These are phyloP conservation scores for Lepiota brunneoincarnata DNA, from an alignment of 768 basidiomycete species.

Conservation along the genomic window DNA sequence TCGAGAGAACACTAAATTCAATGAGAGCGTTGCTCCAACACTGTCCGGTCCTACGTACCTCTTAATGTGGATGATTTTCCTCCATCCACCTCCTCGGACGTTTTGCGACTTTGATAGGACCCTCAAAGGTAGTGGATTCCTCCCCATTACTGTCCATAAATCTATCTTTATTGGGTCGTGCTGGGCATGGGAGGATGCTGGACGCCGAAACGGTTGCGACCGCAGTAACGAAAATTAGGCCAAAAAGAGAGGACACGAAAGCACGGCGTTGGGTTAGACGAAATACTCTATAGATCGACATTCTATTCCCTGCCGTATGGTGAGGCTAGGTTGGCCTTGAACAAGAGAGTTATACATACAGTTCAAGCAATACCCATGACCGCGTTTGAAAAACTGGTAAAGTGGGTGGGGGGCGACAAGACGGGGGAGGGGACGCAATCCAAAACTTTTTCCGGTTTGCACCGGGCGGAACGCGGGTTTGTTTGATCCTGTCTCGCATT, in stretches of 20 bases:
- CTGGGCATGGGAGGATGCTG: conserved; percentile 77
- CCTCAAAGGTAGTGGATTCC: conserved; percentile 19
- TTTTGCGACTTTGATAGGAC: conserved; percentile 53
- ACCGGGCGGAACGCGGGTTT: conserved; percentile 22
- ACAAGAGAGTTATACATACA: conserved; percentile 12
- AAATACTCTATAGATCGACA: conserved; percentile 56
- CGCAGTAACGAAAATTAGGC: conserved; percentile 74
- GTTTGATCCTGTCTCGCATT: conserved; percentile 30
- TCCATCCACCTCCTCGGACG: conserved; percentile 80
- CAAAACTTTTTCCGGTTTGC: conserved; percentile 24
- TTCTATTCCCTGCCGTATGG: conserved; percentile 34
- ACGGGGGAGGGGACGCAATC: neutral
- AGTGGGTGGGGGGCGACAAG: neutral
- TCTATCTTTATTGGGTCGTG: conserved; percentile 53
- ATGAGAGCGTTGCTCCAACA: neutral
- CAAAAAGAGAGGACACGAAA: conserved; percentile 77
- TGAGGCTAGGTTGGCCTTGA: neutral
- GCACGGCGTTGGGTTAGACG: conserved; percentile 67
- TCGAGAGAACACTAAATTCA: neutral
- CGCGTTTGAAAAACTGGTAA: conserved; percentile 6
- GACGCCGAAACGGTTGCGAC: conserved; percentile 81
- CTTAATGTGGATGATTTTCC: conserved; percentile 50
- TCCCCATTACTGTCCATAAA: conserved; percentile 52
- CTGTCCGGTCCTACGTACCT: conserved; percentile 17
- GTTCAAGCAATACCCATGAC: conserved; percentile 25